phyloP scores from a whole-genome alignment of 2,329 filamentous ascomycete species.

The Neofusicoccum laricinum region DNA sequence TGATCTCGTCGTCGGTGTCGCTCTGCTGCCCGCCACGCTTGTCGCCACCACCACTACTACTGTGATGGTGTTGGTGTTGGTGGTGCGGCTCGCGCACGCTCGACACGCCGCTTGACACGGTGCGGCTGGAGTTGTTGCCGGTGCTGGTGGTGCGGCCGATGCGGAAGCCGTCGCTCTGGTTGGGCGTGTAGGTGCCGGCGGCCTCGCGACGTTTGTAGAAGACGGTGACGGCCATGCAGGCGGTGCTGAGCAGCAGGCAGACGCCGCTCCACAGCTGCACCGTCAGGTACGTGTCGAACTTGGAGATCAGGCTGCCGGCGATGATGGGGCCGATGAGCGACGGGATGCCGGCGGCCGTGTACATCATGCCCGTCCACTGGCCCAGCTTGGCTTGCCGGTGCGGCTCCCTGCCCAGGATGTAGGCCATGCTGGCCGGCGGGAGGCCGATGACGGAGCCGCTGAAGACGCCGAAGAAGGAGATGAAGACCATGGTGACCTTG shows the following conservation, averaged over 20 bases:
- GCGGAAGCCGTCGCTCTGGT: neutral
- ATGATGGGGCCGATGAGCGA: constrained; percentile 48
- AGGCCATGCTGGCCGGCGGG: constrained; percentile 48
- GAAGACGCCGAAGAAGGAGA: constrained; percentile 47
- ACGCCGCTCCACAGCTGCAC: constrained; percentile 48
- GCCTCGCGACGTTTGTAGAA: constrained; percentile 20
- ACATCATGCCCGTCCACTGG: constrained; percentile 55
- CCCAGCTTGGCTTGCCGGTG: constrained; percentile 42
- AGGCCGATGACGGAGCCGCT: constrained; percentile 51
- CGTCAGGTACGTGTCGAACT: constrained; percentile 41
- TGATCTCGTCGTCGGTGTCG: neutral
- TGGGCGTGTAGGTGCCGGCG: neutral
- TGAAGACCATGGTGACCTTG: constrained; percentile 44
- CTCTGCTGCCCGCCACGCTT: neutral
- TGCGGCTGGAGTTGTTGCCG: neutral
- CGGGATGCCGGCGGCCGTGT: constrained; percentile 44
- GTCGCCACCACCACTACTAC: too few relatives aligned
- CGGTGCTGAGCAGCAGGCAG: constrained; percentile 39
- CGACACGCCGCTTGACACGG: constrained; percentile 10
- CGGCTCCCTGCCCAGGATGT: constrained; percentile 39
- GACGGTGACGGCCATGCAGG: constrained; percentile 39
- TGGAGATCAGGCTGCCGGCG: constrained; percentile 44
- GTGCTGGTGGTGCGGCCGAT: neutral
- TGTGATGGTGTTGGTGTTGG: too few relatives aligned
- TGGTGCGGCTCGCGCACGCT: neutral